These are phyloP conservation scores for Thielaviopsis euricoi DNA, from an alignment of 2,329 filamentous ascomycete species.

Conservation along the genomic window DNA sequence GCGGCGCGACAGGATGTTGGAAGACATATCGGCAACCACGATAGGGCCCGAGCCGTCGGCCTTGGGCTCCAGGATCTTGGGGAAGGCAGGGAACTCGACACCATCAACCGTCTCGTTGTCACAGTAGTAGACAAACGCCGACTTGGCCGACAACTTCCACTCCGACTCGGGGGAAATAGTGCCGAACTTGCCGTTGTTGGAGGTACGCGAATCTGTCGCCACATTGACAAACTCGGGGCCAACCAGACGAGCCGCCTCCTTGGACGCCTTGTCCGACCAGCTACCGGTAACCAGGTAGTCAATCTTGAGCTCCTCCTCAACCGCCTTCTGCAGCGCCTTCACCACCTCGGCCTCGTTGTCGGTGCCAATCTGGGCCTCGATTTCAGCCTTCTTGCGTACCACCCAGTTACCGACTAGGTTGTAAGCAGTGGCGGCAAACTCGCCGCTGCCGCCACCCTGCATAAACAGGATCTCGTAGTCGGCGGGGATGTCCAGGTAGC, in stretches of 20 bases:
- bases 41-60: conserved; percentile 50
- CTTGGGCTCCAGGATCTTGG: conserved; percentile 41
- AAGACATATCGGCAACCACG: conserved; percentile 84
- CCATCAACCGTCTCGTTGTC: conserved; percentile 92
- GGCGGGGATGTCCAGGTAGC: conserved; percentile 65
- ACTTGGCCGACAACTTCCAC: conserved; percentile 55
- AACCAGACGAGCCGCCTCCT: conserved; percentile 64
- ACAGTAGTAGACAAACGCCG: conserved; percentile 74
- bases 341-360: conserved; percentile 31
- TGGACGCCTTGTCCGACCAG: conserved; percentile 75
- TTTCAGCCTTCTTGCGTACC: conserved; percentile 43
- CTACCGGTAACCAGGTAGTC: conserved; percentile 86
- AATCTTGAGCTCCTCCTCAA: conserved; percentile 56
- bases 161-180: conserved; percentile 59
- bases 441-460: conserved; percentile 70
- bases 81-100: conserved; percentile 71
- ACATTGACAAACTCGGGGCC: conserved; percentile 70
- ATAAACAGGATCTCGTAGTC: conserved; percentile 83
- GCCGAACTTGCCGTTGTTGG: conserved; percentile 69
- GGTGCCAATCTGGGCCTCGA: conserved; percentile 37
- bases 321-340: conserved; percentile 39
- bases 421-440: conserved; percentile 72
- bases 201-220: conserved; percentile 47
- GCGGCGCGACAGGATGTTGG: conserved; percentile 73
- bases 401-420: conserved; percentile 79